phyloP scores from a whole-genome alignment of 2,329 filamentous ascomycete genomes.

The Aspergillus ustus region DNA sequence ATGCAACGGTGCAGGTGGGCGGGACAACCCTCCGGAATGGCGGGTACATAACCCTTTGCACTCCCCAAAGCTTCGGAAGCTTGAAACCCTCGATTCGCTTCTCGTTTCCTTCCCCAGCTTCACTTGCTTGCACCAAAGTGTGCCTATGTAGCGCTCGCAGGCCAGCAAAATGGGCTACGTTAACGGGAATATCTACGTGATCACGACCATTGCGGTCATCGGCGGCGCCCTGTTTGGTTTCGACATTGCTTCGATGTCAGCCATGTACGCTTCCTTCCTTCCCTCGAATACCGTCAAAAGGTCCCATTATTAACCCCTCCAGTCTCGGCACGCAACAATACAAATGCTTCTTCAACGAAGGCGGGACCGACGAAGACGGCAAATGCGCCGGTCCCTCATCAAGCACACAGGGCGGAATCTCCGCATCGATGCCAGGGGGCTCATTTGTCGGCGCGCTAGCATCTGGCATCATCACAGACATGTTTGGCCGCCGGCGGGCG shows the following conservation, averaged over 20 bases:
- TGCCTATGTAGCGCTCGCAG: no score
- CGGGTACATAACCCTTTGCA: background rate
- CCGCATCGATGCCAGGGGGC: slow-evolving; percentile 74
- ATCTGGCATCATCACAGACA: slow-evolving; percentile 61
- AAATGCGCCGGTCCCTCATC: slow-evolving; percentile 53
- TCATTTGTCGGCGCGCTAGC: slow-evolving; percentile 65
- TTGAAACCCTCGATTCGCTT: no score
- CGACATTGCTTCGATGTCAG: slow-evolving; percentile 44
- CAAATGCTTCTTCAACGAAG: slow-evolving; percentile 69
- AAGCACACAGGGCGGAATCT: slow-evolving; percentile 68
- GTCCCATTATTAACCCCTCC: background rate
- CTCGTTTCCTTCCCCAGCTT: no score
- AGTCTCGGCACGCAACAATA: slow-evolving; percentile 53
- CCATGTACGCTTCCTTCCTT: slow-evolving; percentile 17
- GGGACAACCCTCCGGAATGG: background rate
- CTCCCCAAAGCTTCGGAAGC: no score
- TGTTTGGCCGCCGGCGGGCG: slow-evolving; percentile 55
- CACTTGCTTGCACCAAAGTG: no score
- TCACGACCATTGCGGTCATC: slow-evolving; percentile 57
- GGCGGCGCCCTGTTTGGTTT: slow-evolving; percentile 40
- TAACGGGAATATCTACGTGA: slow-evolving; percentile 60
- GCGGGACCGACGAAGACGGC: slow-evolving; percentile 56
- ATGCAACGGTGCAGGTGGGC: background rate
- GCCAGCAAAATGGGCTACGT: slow-evolving; percentile 4
- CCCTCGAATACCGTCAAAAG: background rate